These are phyloP conservation scores for Penicillium samsonianum DNA, from an alignment of 495 filamentous ascomycete genomes.

Conservation along the genomic window DNA sequence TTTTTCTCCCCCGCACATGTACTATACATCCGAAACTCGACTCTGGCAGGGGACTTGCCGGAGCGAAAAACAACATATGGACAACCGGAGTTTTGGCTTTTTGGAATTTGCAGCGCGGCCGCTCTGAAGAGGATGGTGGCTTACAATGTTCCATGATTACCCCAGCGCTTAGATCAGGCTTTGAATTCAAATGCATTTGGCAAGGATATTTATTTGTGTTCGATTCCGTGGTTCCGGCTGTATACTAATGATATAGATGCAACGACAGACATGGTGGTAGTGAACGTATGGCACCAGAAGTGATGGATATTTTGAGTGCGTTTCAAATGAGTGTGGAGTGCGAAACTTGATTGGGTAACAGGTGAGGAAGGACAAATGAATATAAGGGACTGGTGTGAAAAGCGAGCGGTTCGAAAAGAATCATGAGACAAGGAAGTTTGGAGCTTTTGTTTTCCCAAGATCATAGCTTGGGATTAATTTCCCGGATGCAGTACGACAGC, in stretches of 20 bases:
- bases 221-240: constrained; percentile 3
- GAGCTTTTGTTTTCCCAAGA: background rate
- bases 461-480: constrained; percentile 15
- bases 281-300: constrained; percentile 22
- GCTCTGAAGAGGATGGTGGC: constrained; percentile 20
- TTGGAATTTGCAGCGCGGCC: constrained; percentile 31
- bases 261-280: constrained; percentile 4
- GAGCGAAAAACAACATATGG: constrained; percentile 30
- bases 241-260: constrained; percentile 16
- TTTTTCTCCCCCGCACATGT: constrained; percentile 26
- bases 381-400: background rate
- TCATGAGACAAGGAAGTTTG: constrained; percentile 5
- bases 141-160: constrained; percentile 34
- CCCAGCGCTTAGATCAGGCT: constrained; percentile 28
- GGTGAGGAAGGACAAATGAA: background rate
- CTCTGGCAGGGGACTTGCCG: constrained; percentile 7
- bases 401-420: background rate
- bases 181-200: constrained; percentile 25
- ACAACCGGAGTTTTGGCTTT: constrained; percentile 45
- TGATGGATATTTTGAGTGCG: constrained; percentile 5
- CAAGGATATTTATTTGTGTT: background rate
- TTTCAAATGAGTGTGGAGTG: constrained; percentile 6
- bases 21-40: constrained; percentile 34
- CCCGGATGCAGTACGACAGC: constrained; percentile 22
- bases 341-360: no score